phyloP scores from a whole-genome alignment of 1,284 basidiomycete species.

The Ganoderma multipileum region DNA sequence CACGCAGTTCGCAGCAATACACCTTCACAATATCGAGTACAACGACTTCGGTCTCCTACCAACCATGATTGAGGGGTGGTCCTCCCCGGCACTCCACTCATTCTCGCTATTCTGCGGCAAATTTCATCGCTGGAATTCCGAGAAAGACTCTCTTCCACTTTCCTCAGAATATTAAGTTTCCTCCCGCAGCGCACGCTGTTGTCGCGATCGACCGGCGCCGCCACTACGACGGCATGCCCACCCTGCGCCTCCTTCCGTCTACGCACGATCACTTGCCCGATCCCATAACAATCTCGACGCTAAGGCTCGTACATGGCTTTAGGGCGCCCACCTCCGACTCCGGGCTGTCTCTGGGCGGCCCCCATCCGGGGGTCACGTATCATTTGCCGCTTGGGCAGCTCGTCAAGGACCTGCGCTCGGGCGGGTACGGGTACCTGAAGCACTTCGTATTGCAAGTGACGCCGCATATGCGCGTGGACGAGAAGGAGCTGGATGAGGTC shows the following conservation, averaged over 20 bases:
- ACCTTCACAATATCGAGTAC: background rate
- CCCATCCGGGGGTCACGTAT: too few species aligned
- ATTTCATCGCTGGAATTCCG: background rate
- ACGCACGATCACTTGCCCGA: background rate
- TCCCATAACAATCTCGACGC: background rate
- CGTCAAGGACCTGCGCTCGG: background rate
- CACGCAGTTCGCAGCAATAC: background rate
- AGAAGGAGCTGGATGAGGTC: background rate
- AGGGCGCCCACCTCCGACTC: background rate
- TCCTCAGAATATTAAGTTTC: background rate
- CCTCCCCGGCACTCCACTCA: background rate
- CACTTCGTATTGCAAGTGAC: conserved; percentile 8
- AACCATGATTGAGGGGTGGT: background rate
- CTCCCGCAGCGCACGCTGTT: background rate
- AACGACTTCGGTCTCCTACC: background rate
- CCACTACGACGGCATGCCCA: background rate
- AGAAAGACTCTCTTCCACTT: background rate
- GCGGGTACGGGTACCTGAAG: conserved; percentile 4
- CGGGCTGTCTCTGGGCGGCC: background rate
- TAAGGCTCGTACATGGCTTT: background rate
- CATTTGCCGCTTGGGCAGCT: background rate
- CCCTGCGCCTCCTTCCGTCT: background rate
- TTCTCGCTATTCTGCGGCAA: background rate
- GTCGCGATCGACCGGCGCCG: background rate
- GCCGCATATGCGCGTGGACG: background rate